Base-by-base conservation (phyloP, 257 asterid species). In the Lavandula angustifolia region DNA sequence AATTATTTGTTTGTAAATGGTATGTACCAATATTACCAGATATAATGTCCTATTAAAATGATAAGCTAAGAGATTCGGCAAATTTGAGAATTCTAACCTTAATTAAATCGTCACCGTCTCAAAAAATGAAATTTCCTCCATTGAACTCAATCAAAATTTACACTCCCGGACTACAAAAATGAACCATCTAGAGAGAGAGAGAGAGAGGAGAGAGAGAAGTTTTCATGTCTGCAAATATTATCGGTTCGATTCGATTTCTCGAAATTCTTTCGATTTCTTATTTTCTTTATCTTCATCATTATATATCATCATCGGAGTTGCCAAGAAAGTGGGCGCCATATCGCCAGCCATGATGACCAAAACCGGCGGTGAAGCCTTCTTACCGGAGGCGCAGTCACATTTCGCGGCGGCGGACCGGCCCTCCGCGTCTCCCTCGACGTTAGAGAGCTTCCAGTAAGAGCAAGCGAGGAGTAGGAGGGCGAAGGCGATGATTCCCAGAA, bases 271-370 rank as follows among this genome's bases (percentile, higher is more conserved):
- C 9, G 8, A 49, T 3, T 29, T 57, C 65, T 52, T 65, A 12
- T 17, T 65, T 8, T 64, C 68, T 13, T 49, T 54, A 3, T 37
- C 61, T 3, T 48, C 13, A 9, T 6, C 42, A 12, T 60, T 48
- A 1, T 10, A 42, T 8, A 22, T 73, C 1, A 74, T 59, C 34
- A 66, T 53, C 32, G 81, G 78, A 1, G 80, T 78, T 22, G 87
- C 87, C 64, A 81, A 69, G 78, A 75, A 81, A 35, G 84, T 78
- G 27, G 86, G 86, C 68, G 67, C 67, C 35, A 75, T 70, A 4
- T 81, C 82, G 1, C 86, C 86, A 14, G 86, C 86, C 86, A 81
- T 81, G 13, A 81, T 78, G 11, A 81, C 86, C 71, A 81, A 48
- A 63, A 66, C 69, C n/a, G 31, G 68, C 35, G 73, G 64, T 42